Evolutionary conservation across 106 monocot species (phyloP).

Genomic region (Platanthera zijinensis): DNA sequence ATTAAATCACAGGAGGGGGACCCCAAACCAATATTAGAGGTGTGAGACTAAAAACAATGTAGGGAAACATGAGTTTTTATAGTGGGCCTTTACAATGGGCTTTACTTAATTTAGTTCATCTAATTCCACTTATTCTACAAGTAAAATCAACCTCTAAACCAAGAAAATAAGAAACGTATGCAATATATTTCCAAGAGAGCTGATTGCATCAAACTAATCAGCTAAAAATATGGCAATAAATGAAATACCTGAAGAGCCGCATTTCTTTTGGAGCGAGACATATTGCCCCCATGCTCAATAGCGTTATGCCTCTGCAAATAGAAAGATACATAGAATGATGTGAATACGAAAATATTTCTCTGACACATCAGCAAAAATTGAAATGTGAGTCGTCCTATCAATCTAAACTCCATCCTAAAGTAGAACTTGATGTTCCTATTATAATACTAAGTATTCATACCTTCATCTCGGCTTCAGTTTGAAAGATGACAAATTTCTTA

Average conservation of each 20-base stretch:
- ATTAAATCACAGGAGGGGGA: too few relatives aligned
- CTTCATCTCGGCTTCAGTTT: conserved; percentile 84
- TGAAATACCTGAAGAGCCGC: conserved; percentile 76
- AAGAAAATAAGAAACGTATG: not conserved
- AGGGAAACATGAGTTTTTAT: too few relatives aligned
- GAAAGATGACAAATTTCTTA: conserved; percentile 89
- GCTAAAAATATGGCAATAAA: not conserved
- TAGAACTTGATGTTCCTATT: not conserved
- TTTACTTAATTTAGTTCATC: too few relatives aligned
- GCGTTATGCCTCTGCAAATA: conserved; percentile 78
- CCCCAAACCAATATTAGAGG: too few relatives aligned
- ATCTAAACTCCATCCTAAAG: not conserved
- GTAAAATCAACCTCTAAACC: not conserved
- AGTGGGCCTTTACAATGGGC: too few relatives aligned
- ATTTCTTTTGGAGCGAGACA: conserved; percentile 93
- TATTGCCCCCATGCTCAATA: conserved; percentile 80
- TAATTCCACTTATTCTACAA: not conserved
- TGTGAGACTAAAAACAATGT: too few relatives aligned
- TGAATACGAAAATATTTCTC: not conserved
- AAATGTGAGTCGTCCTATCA: not conserved
- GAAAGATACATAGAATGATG: not conserved
- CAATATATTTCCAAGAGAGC: not conserved
- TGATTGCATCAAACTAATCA: not conserved
- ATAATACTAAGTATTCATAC: conserved; percentile 11
- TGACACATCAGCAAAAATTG: not conserved